phyloP scores from a whole-genome alignment of 306 rosid genomes.

The Trifolium dubium region DNA sequence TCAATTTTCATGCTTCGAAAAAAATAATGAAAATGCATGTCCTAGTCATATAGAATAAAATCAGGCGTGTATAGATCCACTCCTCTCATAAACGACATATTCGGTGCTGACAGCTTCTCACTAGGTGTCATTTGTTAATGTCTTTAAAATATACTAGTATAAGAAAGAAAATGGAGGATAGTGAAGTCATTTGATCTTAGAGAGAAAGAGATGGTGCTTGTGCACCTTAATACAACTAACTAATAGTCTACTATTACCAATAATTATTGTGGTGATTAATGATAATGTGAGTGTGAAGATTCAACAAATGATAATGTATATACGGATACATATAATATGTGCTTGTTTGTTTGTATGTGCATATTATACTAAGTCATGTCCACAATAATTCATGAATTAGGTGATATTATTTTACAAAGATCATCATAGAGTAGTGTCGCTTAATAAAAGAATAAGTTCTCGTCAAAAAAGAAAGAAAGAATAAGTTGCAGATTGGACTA shows the following conservation, averaged over 20 bases:
- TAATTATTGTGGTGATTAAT: slow-evolving; percentile 15
- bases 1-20: slow-evolving; percentile 22
- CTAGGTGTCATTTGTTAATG: slow-evolving; percentile 36
- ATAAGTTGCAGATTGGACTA: neutral
- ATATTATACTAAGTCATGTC: slow-evolving; percentile 12
- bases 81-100: slow-evolving; percentile 25
- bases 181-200: neutral
- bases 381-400: slow-evolving; percentile 27
- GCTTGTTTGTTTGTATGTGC: neutral
- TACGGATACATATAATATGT: neutral
- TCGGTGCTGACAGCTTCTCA: slow-evolving; percentile 38
- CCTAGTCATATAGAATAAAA: slow-evolving; percentile 24
- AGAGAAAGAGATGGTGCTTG: neutral
- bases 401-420: slow-evolving; percentile 9
- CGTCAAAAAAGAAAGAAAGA: neutral
- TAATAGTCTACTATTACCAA: slow-evolving; percentile 19
- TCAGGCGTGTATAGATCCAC: slow-evolving; percentile 39
- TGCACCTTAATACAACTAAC: neutral
- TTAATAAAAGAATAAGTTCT: neutral
- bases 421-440: neutral
- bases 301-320: neutral
- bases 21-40: slow-evolving; percentile 29
- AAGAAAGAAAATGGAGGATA: neutral
- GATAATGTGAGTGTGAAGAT: slow-evolving; percentile 11
- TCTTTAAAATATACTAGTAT: neutral